A percentile compares a stretch with the other conserved stretches of the same genome.
phyloP scores from a whole-genome alignment of 331 rosid species.

The Prunus yedoensis region DNA sequence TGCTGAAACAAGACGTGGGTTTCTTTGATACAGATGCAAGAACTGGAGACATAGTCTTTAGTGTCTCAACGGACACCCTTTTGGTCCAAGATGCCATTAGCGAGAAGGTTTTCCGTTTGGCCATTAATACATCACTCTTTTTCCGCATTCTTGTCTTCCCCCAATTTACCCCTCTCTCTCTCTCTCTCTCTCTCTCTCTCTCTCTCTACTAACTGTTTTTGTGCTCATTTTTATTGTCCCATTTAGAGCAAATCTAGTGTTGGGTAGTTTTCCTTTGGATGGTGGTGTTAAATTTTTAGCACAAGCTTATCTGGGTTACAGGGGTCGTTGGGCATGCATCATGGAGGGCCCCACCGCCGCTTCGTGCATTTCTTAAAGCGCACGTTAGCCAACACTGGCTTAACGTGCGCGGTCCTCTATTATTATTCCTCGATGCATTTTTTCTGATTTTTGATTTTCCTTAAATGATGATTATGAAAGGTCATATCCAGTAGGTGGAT shows the following conservation, averaged over 20 bases:
- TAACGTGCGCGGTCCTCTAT: constrained; percentile 38
- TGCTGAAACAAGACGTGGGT: constrained; percentile 92
- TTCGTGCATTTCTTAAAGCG: constrained; percentile 21
- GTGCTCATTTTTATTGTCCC: background rate
- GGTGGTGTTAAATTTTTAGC: constrained; percentile 3
- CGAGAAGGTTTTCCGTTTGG: constrained; percentile 62
- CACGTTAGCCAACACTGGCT: constrained; percentile 37
- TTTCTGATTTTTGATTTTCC: background rate
- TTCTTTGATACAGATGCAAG: constrained; percentile 96
- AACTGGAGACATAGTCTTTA: constrained; percentile 96
- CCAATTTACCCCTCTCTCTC: background rate
- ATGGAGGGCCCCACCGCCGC: constrained; percentile 36
- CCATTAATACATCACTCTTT: background rate
- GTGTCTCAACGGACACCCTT: constrained; percentile 91
- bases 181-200: too few species aligned
- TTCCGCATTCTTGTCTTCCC: too few species aligned
- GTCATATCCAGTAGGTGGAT: background rate
- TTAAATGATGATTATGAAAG: background rate
- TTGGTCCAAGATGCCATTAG: constrained; percentile 98
- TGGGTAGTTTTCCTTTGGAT: background rate
- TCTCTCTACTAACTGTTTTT: too few species aligned
- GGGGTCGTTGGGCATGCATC: constrained; percentile 37
- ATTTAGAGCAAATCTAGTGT: constrained; percentile 13
- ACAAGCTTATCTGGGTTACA: constrained; percentile 20
- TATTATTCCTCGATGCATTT: background rate